Evolutionary conservation across 208 protist species (phyloP), one percentile per base, ranked within the genome.

Genomic region (Trypanosoma caninum): DNA sequence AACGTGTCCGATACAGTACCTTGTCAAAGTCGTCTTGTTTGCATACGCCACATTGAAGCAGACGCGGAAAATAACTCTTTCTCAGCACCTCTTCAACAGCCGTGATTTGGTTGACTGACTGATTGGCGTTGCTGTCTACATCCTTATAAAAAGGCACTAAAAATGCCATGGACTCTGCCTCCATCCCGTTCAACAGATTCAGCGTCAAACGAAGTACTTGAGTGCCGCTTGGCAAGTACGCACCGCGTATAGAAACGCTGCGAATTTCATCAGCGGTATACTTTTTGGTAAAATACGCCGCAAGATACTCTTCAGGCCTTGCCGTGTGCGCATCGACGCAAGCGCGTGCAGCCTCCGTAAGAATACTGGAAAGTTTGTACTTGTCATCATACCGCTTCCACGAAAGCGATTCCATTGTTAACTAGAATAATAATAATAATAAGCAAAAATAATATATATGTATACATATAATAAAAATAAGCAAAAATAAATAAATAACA

Each of bases 331-430:
- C 73, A 13, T 78, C 77, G 9, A 91, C 81, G 48, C 87, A 94
- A 20, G 87, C 80, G 2, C 87, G 74, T 22, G 83, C 87, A 0
- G 87, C 87, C 38, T 85, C 76, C 2, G 87, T 94, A 10, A 94
- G 61, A 11, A 91, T 52, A 3, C 74, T 69, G 16, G 81, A 89
- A 10, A 94, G 62, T 25, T 78, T 62, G 68, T 79, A 68, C 65
- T 89, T 66, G 7, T 83, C 68, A 54, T 94, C 87, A 65, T 94
- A 94, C 23, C 61, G 42, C 64, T 81, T 78, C 84, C 87, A 94
- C 25, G 87, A 89, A 14, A 87, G 51, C 1, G 76, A 72, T 16
- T 70, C 64, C 64, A 70, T 70, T 27, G 20, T 35, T 31, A 5
- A 4, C 23, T 4, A 72, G 66, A 30, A 25, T 16, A 44, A 37